Conservation (phyloP, 768 basidiomycete genomes). For the Auricularia sp. region DNA sequence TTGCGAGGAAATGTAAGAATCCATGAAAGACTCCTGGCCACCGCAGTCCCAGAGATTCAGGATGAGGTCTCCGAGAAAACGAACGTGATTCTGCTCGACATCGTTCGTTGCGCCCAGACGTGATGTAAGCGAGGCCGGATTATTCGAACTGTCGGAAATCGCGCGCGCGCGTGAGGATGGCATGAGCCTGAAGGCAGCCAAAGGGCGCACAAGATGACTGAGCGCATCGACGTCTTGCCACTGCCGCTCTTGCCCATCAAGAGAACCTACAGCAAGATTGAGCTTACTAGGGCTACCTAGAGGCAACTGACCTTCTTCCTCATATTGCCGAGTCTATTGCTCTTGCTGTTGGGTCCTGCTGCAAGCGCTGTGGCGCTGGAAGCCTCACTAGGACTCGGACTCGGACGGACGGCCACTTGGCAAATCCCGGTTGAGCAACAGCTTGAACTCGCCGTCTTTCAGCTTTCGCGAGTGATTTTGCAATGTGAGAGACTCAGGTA, state of each 20-base stretch:
- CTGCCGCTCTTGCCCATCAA: conserved; percentile 96
- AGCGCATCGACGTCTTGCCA: conserved; percentile 96
- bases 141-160: conserved; percentile 62
- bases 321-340: conserved; percentile 11
- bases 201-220: conserved; percentile 85
- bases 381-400: no score
- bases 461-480: no score
- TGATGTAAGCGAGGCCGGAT: conserved; percentile 83
- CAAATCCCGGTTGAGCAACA: no score
- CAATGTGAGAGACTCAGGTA: no score
- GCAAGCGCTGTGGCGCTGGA: no score
- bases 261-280: conserved; percentile 53
- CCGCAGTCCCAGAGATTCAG: conserved; percentile 99
- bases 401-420: no score
- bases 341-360: no score
- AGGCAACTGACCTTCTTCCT: conserved; percentile 24
- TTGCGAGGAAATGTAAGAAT: conserved; percentile 86
- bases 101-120: conserved; percentile 95
- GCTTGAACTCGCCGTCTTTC: no score
- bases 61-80: conserved; percentile 91
- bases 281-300: conserved; percentile 1
- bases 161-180: conserved; percentile 3
- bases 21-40: conserved; percentile 97
- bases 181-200: background rate
- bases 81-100: conserved; percentile 94